phyloP scores from a whole-genome alignment of 495 filamentous ascomycete species.

The Hyaloscypha hepaticicola region DNA sequence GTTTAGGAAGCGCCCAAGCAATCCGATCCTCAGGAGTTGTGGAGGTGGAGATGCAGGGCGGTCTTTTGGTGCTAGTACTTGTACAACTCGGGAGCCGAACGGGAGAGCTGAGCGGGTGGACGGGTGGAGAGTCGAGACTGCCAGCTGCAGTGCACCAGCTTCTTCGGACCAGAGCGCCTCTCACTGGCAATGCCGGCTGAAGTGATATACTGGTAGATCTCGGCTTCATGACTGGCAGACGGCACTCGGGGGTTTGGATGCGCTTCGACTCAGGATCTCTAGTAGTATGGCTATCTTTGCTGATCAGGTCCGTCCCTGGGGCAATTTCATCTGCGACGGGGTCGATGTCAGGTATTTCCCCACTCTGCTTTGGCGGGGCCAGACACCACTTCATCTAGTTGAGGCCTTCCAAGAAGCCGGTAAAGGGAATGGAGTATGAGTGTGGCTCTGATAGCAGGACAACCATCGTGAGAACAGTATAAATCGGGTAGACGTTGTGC shows the following conservation, averaged over 20 bases:
- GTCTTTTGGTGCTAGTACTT: neutral
- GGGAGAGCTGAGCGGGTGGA: neutral
- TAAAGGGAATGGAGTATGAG: neutral
- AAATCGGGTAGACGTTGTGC: too few species aligned
- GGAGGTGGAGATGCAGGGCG: neutral
- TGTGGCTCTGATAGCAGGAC: neutral
- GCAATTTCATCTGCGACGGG: neutral
- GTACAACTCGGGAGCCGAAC: neutral
- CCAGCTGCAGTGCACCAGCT: neutral
- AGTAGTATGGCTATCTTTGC: neutral
- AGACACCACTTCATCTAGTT: neutral
- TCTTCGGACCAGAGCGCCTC: neutral
- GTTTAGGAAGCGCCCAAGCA: neutral
- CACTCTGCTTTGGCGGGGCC: neutral
- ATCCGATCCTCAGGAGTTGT: neutral
- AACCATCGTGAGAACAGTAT: too few species aligned
- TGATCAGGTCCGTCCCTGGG: neutral
- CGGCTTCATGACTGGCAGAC: neutral
- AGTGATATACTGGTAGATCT: neutral
- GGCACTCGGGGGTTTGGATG: too few species aligned
- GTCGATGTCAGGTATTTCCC: conserved; percentile 1
- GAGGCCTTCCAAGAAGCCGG: neutral
- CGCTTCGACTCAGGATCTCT: neutral
- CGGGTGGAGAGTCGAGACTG: neutral
- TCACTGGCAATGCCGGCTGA: neutral